These are phyloP conservation scores for Spongispora temasekensis DNA, from an alignment of 1,284 basidiomycete genomes.

Conservation along the genomic window DNA sequence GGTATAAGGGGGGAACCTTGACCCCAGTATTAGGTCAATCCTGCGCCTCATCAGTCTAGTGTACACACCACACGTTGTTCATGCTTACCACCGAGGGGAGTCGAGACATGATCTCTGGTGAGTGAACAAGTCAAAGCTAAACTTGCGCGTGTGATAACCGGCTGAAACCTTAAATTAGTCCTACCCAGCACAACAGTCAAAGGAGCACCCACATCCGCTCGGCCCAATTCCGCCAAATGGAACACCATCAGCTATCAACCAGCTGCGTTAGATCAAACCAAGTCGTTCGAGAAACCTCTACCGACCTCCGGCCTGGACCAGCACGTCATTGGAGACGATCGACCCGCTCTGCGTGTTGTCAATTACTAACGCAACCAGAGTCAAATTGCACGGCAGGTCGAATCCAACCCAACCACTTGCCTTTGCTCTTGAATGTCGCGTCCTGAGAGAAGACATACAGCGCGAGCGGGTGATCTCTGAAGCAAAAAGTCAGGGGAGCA, in stretches of 20 bases:
- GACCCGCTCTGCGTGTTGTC: constrained; percentile 69
- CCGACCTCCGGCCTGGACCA: constrained; percentile 57
- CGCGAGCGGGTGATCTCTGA: constrained; percentile 73
- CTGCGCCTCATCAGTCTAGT: constrained; percentile 34
- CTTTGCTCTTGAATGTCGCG: constrained; percentile 59
- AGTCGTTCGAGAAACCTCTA: neutral
- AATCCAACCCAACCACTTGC: constrained; percentile 33
- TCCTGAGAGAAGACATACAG: constrained; percentile 77
- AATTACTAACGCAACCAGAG: constrained; percentile 47
- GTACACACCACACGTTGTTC: neutral
- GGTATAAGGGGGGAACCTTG: constrained; percentile 69
- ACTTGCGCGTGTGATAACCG: constrained; percentile 66
- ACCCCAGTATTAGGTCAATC: constrained; percentile 55
- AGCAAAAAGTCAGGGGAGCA: neutral
- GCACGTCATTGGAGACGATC: constrained; percentile 64
- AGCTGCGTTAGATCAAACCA: neutral
- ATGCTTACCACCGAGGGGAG: constrained; percentile 59
- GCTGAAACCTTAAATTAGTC: constrained; percentile 37
- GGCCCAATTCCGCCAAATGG: constrained; percentile 75
- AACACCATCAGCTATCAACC: constrained; percentile 52
- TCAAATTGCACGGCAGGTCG: constrained; percentile 1
- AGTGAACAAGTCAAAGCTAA: constrained; percentile 68
- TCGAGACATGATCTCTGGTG: constrained; percentile 64
- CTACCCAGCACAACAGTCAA: neutral
- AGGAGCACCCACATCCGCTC: constrained; percentile 60